Evolutionary conservation across 345 rosid genomes (phyloP).

Genomic region (Limnanthes douglasii): DNA sequence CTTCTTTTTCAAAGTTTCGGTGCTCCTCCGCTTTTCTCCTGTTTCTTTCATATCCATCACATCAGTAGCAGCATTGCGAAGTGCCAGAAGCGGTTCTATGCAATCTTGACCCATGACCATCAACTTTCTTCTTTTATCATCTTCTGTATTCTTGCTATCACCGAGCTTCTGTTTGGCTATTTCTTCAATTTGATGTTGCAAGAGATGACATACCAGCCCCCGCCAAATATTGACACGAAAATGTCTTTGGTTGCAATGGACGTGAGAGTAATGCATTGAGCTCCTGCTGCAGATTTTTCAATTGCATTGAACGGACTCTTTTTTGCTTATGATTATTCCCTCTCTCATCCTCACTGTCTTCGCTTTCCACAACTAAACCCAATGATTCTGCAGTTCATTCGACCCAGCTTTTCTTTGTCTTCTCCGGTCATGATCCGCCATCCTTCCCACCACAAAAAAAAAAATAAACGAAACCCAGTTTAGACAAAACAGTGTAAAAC

Average conservation of each 20-base stretch:
- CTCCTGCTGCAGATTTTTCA: too few relatives aligned
- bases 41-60: slow-evolving; percentile 41
- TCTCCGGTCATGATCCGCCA: too few relatives aligned
- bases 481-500: too few relatives aligned
- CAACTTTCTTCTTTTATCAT: slow-evolving; percentile 39
- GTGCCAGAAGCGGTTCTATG: slow-evolving; percentile 92
- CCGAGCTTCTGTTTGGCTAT: slow-evolving; percentile 29
- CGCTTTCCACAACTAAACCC: too few relatives aligned
- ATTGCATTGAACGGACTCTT: too few relatives aligned
- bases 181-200: slow-evolving; percentile 72
- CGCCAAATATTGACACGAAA: slow-evolving; percentile 78
- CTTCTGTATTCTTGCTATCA: slow-evolving; percentile 13
- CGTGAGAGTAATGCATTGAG: slow-evolving; percentile 45
- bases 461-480: too few relatives aligned
- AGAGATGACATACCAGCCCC: slow-evolving; percentile 70
- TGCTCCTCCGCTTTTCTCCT: slow-evolving; percentile 35
- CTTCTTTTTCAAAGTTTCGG: slow-evolving; percentile 36
- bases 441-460: too few relatives aligned
- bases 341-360: too few relatives aligned
- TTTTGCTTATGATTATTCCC: too few relatives aligned
- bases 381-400: too few relatives aligned
- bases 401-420: too few relatives aligned
- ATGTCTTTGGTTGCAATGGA: slow-evolving; percentile 71
- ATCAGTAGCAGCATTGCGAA: slow-evolving; percentile 51
- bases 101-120: slow-evolving; percentile 76